A percentile compares a stretch with the other conserved stretches of the same genome.
These are phyloP conservation scores for Cryphonectria parasitica DNA, from an alignment of 2,329 filamentous ascomycete genomes.

Conservation along the genomic window DNA sequence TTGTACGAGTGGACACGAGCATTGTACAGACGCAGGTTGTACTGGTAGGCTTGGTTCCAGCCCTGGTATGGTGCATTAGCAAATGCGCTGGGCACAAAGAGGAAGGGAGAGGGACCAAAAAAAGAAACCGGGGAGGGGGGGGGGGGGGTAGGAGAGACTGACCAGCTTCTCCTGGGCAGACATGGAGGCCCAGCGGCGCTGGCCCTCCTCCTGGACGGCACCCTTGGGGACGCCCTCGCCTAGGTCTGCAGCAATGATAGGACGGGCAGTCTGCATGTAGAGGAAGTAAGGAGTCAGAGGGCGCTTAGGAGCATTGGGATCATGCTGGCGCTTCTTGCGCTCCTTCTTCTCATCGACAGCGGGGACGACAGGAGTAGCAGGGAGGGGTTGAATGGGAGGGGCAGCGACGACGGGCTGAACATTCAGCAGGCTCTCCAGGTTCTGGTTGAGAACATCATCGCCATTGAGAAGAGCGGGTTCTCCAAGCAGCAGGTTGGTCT, in stretches of 20 bases:
- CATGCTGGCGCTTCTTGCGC: slow-evolving; percentile 83
- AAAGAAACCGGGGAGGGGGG: no score
- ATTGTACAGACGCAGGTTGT: slow-evolving; percentile 69
- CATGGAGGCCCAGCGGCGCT: slow-evolving; percentile 84
- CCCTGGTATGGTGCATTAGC: slow-evolving; percentile 41
- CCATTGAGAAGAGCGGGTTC: slow-evolving; percentile 56
- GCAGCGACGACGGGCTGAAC: slow-evolving; percentile 49
- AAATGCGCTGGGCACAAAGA: neutral
- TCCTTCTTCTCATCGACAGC: slow-evolving; percentile 76
- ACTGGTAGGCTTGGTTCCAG: slow-evolving; percentile 70
- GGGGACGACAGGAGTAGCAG: slow-evolving; percentile 44
- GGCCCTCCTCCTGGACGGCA: slow-evolving; percentile 85
- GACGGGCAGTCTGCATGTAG: slow-evolving; percentile 86
- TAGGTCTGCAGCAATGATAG: slow-evolving; percentile 79
- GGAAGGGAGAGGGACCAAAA: no score
- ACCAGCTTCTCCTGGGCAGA: slow-evolving; percentile 69
- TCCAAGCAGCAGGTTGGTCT: slow-evolving; percentile 82
- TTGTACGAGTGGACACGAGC: slow-evolving; percentile 69
- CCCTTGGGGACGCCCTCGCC: slow-evolving; percentile 78
- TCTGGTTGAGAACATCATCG: slow-evolving; percentile 47
- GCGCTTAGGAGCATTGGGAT: slow-evolving; percentile 93
- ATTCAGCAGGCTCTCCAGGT: slow-evolving; percentile 55
- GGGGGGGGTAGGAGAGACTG: slow-evolving; percentile 31
- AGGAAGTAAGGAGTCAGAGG: slow-evolving; percentile 94
- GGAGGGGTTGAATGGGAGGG: slow-evolving; percentile 42